Evolutionary conservation across 2,329 filamentous ascomycete genomes (phyloP), one percentile per base, ranked within the genome.

Genomic region (Pseudocercospora eumusae): DNA sequence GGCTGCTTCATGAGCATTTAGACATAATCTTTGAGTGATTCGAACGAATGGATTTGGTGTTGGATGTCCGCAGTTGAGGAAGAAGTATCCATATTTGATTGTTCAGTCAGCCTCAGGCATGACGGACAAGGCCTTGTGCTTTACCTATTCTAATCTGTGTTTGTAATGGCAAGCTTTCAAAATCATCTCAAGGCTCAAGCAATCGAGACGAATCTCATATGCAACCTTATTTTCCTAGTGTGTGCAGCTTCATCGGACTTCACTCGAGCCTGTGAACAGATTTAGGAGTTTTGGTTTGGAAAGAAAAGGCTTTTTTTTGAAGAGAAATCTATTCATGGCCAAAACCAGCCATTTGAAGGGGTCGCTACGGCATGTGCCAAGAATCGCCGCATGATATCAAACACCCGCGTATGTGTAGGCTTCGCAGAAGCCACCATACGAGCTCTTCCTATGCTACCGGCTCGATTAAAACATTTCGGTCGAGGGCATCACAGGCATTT

Each of bases 11-110:
- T 27, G 67, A 74, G 50, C 65, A 70, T n/a, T 55, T 74, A 56
- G 66, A 69, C 3, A 57, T 65, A 13, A 75, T 75, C 73, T 70
- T 74, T 33, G 61, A 74, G n/a, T 85, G 82, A 82, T 84, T 61
- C 72, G 73, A 52, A 74, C 77, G 7, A 75, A 78, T 21, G 82
- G 81, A 0, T 84, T 79, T 67, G 74, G 73, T 7, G 80, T 76
- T 76, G 4, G 78, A 84, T 69, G 75, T 84, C 57, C 36, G 21
- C 74, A 70, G 57, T 61, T 81, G 66, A 79, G 71, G 71, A 73
- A 73, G 62, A 71, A 77, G 63, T 75, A 84, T 36, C 78, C 79
- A 1, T 75, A 74, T 21, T 66, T 84, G 70, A 78, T 23, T 5
- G 5, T 11, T 8, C 44, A 49, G 20, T 23, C 28, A 40, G 23